These are phyloP conservation scores for Leptodontidium sp. DNA, from an alignment of 2,329 filamentous ascomycete genomes.

Conservation along the genomic window DNA sequence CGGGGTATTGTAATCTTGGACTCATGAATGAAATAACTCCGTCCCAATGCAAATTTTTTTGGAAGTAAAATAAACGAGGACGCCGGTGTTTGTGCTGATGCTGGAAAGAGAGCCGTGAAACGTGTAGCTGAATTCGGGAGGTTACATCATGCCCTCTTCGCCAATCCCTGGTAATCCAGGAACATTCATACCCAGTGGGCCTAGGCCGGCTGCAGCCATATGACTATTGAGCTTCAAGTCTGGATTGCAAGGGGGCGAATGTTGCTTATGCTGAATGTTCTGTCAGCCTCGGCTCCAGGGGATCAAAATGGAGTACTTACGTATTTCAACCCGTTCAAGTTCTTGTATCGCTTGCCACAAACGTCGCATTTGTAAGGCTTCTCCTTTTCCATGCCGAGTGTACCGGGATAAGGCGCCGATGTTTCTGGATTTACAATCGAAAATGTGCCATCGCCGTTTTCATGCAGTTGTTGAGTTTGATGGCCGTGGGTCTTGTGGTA, in stretches of 20 bases:
- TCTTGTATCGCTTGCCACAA: conserved; percentile 99
- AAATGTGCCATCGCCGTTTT: conserved; percentile 96
- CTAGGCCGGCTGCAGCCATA: conserved; percentile 45
- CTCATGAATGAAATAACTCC: conserved; percentile 42
- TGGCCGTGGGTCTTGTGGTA: conserved; percentile 87
- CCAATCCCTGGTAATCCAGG: conserved; percentile 63
- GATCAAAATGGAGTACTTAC: conserved; percentile 54
- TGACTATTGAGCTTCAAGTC: conserved; percentile 66
- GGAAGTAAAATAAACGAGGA: conserved; percentile 28
- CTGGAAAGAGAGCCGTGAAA: conserved; percentile 29
- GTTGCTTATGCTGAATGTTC: conserved; percentile 70
- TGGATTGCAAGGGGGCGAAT: conserved; percentile 90
- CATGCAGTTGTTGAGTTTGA: conserved; percentile 94
- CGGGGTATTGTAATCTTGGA: conserved; percentile 44
- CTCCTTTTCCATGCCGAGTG: conserved; percentile 99
- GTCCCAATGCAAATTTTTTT: conserved; percentile 42
- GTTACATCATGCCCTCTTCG: conserved; percentile 56
- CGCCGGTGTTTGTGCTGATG: conserved; percentile 31
- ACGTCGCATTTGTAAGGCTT: conserved; percentile 98
- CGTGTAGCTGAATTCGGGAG: conserved; percentile 23
- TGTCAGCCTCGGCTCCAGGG: conserved; percentile 46
- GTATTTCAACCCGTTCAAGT: conserved; percentile 97
- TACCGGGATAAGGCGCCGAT: conserved; percentile 91
- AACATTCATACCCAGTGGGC: conserved; percentile 43
- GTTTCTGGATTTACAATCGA: conserved; percentile 98